Evolutionary conservation across 495 filamentous ascomycete species (phyloP).

Genomic region (Aspergillus baeticus): DNA sequence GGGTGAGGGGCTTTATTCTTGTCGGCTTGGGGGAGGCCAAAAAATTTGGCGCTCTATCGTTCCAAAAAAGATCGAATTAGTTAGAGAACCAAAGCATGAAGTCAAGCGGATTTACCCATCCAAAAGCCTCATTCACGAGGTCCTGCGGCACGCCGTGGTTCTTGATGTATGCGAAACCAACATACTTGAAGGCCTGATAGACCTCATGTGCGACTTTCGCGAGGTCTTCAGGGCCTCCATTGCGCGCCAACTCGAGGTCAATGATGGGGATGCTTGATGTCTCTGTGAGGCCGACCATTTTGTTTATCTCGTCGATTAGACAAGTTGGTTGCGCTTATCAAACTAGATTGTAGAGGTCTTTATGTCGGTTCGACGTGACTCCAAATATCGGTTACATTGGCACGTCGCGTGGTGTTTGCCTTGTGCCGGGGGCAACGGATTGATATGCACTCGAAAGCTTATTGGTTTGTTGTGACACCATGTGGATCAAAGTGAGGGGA

Average conservation of each 20-base stretch:
- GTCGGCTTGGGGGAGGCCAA: background rate
- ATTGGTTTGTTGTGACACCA: background rate
- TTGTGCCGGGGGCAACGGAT: background rate
- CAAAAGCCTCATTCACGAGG: slow-evolving; percentile 1
- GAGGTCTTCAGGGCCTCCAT: background rate
- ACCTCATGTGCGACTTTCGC: slow-evolving; percentile 1
- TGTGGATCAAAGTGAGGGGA: slow-evolving; percentile 3
- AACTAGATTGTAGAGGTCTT: background rate
- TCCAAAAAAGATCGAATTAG: background rate
- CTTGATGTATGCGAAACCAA: slow-evolving; percentile 6
- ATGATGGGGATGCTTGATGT: slow-evolving; percentile 5
- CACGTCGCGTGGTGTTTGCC: background rate
- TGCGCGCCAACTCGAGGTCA: background rate
- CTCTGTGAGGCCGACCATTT: background rate
- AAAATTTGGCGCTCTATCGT: slow-evolving; percentile 5
- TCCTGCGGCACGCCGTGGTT: slow-evolving; percentile 11
- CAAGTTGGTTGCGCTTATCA: background rate
- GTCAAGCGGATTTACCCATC: background rate
- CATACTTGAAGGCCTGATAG: slow-evolving; percentile 5
- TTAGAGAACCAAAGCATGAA: too few species aligned
- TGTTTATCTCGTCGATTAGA: background rate
- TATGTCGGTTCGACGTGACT: background rate
- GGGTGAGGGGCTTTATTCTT: slow-evolving; percentile 7
- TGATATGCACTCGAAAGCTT: background rate
- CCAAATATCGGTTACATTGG: background rate